These are phyloP conservation scores for Kwoniella dendrophila DNA, from an alignment of 768 basidiomycete species.

Conservation along the genomic window DNA sequence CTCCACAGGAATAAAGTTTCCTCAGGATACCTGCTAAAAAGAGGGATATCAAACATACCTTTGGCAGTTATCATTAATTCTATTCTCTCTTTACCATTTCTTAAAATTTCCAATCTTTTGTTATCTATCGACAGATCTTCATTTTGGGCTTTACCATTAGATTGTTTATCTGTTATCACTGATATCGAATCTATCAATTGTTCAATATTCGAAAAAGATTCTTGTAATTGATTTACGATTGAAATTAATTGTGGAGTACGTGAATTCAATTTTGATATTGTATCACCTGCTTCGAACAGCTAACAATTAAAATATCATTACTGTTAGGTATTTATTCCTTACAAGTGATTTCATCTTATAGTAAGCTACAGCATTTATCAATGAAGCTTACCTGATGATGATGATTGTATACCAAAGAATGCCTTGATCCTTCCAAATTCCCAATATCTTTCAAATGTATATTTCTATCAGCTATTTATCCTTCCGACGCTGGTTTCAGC, in stretches of 20 bases:
- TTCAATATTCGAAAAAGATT: constrained; percentile 51
- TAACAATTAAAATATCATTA: constrained; percentile 5
- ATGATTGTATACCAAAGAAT: constrained; percentile 55
- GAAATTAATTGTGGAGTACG: constrained; percentile 52
- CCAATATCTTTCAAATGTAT: constrained; percentile 38
- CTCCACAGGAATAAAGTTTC: no score
- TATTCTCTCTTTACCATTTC: constrained; percentile 21
- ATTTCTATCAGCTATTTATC: not conserved
- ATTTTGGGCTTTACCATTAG: not conserved
- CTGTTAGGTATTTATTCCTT: no score
- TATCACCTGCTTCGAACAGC: constrained; percentile 55
- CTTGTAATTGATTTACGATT: constrained; percentile 50
- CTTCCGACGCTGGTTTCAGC: no score
- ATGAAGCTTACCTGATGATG: constrained; percentile 50
- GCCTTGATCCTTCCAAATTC: constrained; percentile 47
- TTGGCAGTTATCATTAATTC: constrained; percentile 36
- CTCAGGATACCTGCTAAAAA: no score
- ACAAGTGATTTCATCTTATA: no score
- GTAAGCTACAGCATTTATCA: no score
- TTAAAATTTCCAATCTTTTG: not conserved
- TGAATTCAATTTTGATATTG: constrained; percentile 51
- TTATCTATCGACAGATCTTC: not conserved
- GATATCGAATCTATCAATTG: constrained; percentile 47
- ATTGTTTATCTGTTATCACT: constrained; percentile 15
- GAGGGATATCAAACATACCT: constrained; percentile 30